Percentiles rank a stretch among this genome's conserved stretches.
Conservation (phyloP, 345 rosid genomes). For the Corymbia maculata region DNA sequence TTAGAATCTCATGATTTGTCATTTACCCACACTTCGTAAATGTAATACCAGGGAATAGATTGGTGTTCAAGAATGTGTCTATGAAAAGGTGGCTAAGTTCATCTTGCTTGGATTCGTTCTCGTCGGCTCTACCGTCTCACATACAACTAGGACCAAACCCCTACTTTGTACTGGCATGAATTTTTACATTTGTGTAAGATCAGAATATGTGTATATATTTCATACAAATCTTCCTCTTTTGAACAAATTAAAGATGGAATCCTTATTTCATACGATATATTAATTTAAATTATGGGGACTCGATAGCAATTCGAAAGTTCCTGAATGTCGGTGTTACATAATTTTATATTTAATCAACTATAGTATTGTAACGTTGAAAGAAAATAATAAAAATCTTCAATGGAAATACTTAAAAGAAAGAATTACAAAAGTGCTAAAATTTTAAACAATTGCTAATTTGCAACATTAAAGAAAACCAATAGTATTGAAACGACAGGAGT, state of each 20-base stretch:
- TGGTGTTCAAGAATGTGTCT: background rate
- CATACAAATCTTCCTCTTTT: background rate
- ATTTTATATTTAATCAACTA: background rate
- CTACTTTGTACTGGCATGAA: background rate
- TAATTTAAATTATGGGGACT: background rate
- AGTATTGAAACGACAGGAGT: no score
- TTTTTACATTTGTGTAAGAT: background rate
- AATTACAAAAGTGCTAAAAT: background rate
- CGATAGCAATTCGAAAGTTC: background rate
- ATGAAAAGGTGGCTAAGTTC: background rate
- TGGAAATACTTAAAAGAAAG: background rate
- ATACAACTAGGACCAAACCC: background rate
- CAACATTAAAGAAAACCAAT: background rate
- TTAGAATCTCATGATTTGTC: background rate
- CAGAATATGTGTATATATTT: background rate
- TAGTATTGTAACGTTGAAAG: background rate
- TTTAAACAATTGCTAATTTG: background rate
- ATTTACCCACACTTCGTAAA: background rate
- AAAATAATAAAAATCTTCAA: background rate
- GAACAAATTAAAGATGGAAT: background rate
- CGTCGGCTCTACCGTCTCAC: background rate
- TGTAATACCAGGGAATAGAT: background rate
- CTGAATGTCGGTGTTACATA: background rate
- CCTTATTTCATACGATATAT: background rate
- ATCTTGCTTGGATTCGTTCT: background rate